Conservation (phyloP, 176 grass and related monocot genomes). For the Calamus simplicifolius region DNA sequence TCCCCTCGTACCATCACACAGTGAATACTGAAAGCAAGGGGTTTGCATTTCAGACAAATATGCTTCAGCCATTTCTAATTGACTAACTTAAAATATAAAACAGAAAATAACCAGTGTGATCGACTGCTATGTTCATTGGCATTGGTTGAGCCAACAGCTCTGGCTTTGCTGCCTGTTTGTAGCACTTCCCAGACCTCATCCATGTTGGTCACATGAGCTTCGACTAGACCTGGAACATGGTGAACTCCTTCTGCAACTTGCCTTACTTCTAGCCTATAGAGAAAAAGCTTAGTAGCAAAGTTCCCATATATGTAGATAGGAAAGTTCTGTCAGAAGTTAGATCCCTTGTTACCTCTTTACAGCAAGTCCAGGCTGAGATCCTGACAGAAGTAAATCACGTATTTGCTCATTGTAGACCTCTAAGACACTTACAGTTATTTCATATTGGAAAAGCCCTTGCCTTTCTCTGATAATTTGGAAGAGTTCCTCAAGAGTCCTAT, state of each 20-base stretch:
- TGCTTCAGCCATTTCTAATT: no score
- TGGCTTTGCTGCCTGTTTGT: constrained; percentile 85
- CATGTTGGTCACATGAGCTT: constrained; percentile 62
- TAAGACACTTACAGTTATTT: constrained; percentile 74
- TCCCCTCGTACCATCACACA: constrained; percentile 95
- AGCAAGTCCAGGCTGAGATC: constrained; percentile 36
- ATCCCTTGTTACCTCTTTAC: constrained; percentile 53
- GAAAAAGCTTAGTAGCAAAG: not conserved
- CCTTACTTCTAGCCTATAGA: constrained; percentile 68
- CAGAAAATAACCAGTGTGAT: constrained; percentile 62
- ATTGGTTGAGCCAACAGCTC: constrained; percentile 77
- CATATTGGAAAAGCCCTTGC: constrained; percentile 48
- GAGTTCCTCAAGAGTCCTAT: constrained; percentile 73
- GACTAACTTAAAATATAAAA: not conserved
- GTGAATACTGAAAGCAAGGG: constrained; percentile 54
- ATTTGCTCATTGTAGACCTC: constrained; percentile 98
- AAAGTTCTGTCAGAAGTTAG: not conserved
- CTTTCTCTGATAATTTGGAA: constrained; percentile 83
- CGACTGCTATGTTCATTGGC: constrained; percentile 97
- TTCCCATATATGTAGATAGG: not conserved
- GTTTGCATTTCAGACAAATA: not conserved
- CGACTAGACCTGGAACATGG: constrained; percentile 92
- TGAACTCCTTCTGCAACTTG: constrained; percentile 85
- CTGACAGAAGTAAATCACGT: constrained; percentile 73
- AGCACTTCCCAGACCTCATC: constrained; percentile 87